Evolutionary conservation across 164 flowering plant species (phyloP), one percentile per base, ranked within the genome.

Genomic region (Brasenia schreberi): DNA sequence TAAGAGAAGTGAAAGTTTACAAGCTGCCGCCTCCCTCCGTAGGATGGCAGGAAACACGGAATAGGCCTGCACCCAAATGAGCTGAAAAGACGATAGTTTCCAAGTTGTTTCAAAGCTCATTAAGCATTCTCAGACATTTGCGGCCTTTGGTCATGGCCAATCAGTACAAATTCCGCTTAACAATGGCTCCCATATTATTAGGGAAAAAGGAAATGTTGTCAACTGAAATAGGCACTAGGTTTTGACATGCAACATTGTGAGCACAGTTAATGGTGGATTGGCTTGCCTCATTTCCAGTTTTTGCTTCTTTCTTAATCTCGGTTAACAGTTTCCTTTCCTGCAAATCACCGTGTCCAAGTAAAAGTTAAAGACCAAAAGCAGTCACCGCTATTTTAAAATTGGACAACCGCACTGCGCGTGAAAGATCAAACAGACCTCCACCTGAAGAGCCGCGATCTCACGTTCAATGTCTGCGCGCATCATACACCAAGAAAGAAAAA

Each of bases 231-330:
- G 59, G 9, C n/a, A n/a, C n/a, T n/a, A n/a, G n/a, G n/a, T n/a
- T n/a, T n/a, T n/a, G n/a, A n/a, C n/a, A n/a, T n/a, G n/a, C n/a
- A n/a, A n/a, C n/a, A n/a, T n/a, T n/a, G n/a, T 23, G 27, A 23
- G 27, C 11, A 19, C 9, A 60, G 7, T 19, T n/a, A 11, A 23
- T 23, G 27, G 27, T 7, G 11, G 60, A 43, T 66, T 11, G 58
- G 78, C 86, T 81, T 77, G 66, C 97, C 96, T 91, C 97, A 67
- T 91, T 91, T 45, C 97, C 97, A 42, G 85, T 85, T 76, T 91
- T 91, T 11, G 96, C 97, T 18, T 93, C 87, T 76, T 84, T 82
- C 84, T 91, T 91, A 61, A 89, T 91, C 81, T 91, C 97, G 14
- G 94, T 90, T 18, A 91, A 92, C 73, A 91, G 68, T 75, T 77